Evolutionary conservation across 2,329 filamentous ascomycete species (phyloP).

Genomic region (Metarhizium brunneum): DNA sequence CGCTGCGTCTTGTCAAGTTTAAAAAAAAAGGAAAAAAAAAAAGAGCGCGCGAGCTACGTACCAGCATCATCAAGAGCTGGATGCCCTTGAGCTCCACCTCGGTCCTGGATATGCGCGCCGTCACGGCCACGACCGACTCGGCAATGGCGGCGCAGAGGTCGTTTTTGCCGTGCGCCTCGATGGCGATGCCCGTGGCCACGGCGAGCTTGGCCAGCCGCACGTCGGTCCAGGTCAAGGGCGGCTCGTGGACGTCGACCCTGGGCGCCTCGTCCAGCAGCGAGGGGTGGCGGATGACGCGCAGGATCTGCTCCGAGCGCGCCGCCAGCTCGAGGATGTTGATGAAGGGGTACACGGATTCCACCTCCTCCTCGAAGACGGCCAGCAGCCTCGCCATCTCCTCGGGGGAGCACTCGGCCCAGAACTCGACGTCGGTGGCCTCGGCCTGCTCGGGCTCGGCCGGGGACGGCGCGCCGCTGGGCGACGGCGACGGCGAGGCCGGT

Average conservation of each 20-base stretch:
- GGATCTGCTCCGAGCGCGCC: slow-evolving; percentile 15
- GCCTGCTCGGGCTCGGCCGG: slow-evolving; percentile 8
- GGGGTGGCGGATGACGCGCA: slow-evolving; percentile 12
- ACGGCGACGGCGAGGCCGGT: slow-evolving; percentile 15
- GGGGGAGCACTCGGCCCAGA: slow-evolving; percentile 15
- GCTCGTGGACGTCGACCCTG: background rate
- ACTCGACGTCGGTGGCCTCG: slow-evolving; percentile 8
- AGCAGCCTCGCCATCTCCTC: slow-evolving; percentile 22
- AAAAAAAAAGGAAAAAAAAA: background rate
- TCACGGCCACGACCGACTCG: slow-evolving; percentile 18
- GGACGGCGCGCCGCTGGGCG: slow-evolving; percentile 15
- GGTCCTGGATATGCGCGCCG: slow-evolving; percentile 17
- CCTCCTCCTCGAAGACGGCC: slow-evolving; percentile 29
- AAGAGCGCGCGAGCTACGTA: slow-evolving; percentile 5
- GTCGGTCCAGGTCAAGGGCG: slow-evolving; percentile 14
- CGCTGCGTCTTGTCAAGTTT: background rate
- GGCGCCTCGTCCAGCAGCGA: background rate
- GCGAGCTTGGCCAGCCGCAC: slow-evolving; percentile 24
- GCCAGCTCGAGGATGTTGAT: slow-evolving; percentile 20
- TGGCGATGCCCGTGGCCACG: slow-evolving; percentile 21
- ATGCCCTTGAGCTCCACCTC: slow-evolving; percentile 25
- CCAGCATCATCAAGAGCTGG: slow-evolving; percentile 22
- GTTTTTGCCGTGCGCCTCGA: slow-evolving; percentile 22
- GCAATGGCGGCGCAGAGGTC: slow-evolving; percentile 19
- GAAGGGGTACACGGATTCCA: slow-evolving; percentile 27